Evolutionary conservation across 108 stramenopile species (phyloP), one percentile per base, ranked within the genome.

Genomic region (Nannochloropsis gaditana): DNA sequence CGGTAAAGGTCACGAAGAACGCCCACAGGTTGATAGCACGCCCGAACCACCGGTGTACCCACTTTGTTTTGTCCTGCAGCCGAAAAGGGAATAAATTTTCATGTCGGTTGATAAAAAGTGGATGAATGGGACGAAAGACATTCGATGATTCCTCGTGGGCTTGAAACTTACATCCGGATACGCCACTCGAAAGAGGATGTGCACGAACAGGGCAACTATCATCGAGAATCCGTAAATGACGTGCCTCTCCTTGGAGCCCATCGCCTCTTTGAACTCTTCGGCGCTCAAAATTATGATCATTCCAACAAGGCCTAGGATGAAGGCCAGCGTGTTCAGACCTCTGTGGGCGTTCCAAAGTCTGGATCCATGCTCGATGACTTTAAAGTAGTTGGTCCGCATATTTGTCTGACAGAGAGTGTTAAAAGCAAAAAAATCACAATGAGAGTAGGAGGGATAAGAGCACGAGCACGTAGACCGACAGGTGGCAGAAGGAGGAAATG

Each of bases 281-380:
- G 59, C 59, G n/a, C 59, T 73, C 59, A 73, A 73, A n/a, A 73
- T 73, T 4, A 73, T 73, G 59, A 73, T 73, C 59, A 73, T 73
- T n/a, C 59, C 59, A 73, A 73, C n/a, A 15, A 73, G n/a, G 3
- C 59, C 59, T 6, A 73, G 59, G 59, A 73, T n/a, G n/a, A 73
- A 73, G 59, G 59, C 59, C 15, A 15, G 19, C 59, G 19, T n/a
- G n/a, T 73, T 73, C 19, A 73, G 59, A 15, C 19, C 59, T n/a
- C 59, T 15, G 59, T 73, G 59, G 19, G 59, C 59, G 59, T 3
- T 73, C 59, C 59, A 73, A n/a, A 73, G 59, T n/a, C n/a, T 73
- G 59, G 59, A n/a, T n/a, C 59, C 59, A n/a, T 73, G 59, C n/a
- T 73, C 59, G 59, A 73, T 8, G 59, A n/a, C 59, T 73, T 73